Evolutionary conservation across 1,139 yeast genomes (phyloP).

Genomic region (Pichia sp.): DNA sequence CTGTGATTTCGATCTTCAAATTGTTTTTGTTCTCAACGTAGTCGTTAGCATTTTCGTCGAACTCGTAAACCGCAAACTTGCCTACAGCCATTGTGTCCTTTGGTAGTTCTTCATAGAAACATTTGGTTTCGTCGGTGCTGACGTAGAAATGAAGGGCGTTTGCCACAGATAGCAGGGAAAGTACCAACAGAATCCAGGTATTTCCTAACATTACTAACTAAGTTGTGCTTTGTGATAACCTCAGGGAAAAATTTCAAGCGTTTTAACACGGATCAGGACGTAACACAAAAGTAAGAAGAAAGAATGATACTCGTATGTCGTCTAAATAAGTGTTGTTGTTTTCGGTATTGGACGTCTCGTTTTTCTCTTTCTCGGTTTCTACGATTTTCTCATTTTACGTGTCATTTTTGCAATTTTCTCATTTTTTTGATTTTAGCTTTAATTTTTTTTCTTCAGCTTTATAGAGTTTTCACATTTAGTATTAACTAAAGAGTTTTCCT

Average conservation of each 20-base stretch:
- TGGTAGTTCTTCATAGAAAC: conserved; percentile 54
- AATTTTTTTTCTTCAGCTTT: not conserved
- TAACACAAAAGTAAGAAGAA: not conserved
- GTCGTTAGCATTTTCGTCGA: conserved; percentile 32
- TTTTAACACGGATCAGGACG: too few species aligned
- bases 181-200: not conserved
- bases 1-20: conserved; percentile 39
- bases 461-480: not conserved
- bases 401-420: not conserved
- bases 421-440: not conserved
- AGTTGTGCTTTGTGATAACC: not conserved
- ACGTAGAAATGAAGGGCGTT: conserved; percentile 40
- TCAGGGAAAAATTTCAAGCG: not conserved
- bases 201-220: conserved; percentile 5
- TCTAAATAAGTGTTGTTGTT: not conserved
- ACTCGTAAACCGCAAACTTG: conserved; percentile 33
- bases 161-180: conserved; percentile 12
- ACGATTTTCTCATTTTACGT: not conserved
- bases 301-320: not conserved
- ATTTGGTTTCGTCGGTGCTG: conserved; percentile 40
- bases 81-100: conserved; percentile 50
- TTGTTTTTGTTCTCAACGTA: conserved; percentile 35
- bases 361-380: not conserved
- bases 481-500: too few species aligned
- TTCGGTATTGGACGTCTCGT: not conserved